phyloP scores from a whole-genome alignment of 164 flowering plant species.

The Paratinospora sagittata region DNA sequence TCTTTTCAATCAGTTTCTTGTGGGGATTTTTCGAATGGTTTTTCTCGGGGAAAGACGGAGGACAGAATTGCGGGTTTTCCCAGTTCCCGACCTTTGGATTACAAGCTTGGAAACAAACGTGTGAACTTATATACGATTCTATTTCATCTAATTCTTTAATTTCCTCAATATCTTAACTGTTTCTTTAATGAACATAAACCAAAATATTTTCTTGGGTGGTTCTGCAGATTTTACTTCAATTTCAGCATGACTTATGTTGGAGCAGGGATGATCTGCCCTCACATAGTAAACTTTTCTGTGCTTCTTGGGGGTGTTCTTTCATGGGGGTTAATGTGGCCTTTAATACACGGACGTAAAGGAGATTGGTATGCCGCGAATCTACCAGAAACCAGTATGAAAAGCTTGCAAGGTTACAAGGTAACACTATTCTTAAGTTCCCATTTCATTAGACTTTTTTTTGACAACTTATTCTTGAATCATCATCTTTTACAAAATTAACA shows the following conservation, averaged over 20 bases:
- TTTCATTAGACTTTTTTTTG: neutral
- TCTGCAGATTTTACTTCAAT: slow-evolving; percentile 80
- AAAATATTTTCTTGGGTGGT: slow-evolving; percentile 6
- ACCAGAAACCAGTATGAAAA: slow-evolving; percentile 72
- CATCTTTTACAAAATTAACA: slow-evolving; percentile 22
- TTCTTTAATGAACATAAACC: neutral
- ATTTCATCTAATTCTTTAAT: neutral
- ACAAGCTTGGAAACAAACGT: slow-evolving; percentile 49
- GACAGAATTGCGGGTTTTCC: slow-evolving; percentile 49
- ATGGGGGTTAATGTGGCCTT: slow-evolving; percentile 96
- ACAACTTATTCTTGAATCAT: neutral
- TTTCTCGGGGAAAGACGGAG: slow-evolving; percentile 37
- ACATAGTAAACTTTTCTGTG: slow-evolving; percentile 73
- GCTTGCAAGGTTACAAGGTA: slow-evolving; percentile 87
- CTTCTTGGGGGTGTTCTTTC: slow-evolving; percentile 89
- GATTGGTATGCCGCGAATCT: slow-evolving; percentile 57
- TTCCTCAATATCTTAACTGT: too few species aligned
- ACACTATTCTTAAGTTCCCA: neutral
- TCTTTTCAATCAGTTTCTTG: slow-evolving; percentile 25
- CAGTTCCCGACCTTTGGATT: slow-evolving; percentile 69
- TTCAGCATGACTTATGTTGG: slow-evolving; percentile 74
- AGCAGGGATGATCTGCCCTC: slow-evolving; percentile 88
- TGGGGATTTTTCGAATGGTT: slow-evolving; percentile 43
- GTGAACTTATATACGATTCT: neutral
- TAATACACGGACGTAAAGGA: slow-evolving; percentile 56